Base-by-base conservation (phyloP, 257 asterid species). In the Salvia miltiorrhiza region DNA sequence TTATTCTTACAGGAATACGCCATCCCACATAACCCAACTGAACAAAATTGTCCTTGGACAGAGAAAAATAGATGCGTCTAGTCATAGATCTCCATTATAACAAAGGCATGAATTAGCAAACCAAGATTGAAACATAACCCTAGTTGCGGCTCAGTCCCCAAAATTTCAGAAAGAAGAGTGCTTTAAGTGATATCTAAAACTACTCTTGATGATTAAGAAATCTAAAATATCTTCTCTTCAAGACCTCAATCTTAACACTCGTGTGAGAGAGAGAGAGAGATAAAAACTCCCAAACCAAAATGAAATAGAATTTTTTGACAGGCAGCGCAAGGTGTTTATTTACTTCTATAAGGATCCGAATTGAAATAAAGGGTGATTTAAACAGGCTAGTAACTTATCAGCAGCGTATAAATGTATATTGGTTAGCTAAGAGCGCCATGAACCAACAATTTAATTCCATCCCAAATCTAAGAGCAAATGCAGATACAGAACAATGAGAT, bases 381-480 rank as follows among this genome's bases (percentile, higher is more conserved):
- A 28, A 28, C 21, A 20, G 30, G 13, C 37, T 16, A 67, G 37
- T 50, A 35, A 35, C 16, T 26, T 33, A 28, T 9, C 50, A 32
- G 62, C 53, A 52, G 28, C 12, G 26, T 14, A 57, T 14, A 50
- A 47, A 20, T 12, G 65, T 70, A 58, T 14, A 40, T 19, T 48
- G 60, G n/a, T 14, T 16, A 56, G 63, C 21, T 23, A 41, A 24
- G 33, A 44, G 57, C 21, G 30, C 6, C 58, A 16, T 9, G 72
- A 44, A 16, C 50, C 61, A 20, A 73, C 71, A 61, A 41, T 50
- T 49, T 52, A 50, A 37, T 65, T 23, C 68, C 55, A 54, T 40
- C 54, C 50, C 58, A 63, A 70, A 61, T 53, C 41, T 10, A 12
- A 61, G 52, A 53, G 65, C 13, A 53, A 20, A 55, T 43, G 49